Percentiles rank a stretch among this genome's conserved stretches.
Conservation (phyloP, 2,329 filamentous ascomycete genomes). For the Pseudogymnoascus sp. region DNA sequence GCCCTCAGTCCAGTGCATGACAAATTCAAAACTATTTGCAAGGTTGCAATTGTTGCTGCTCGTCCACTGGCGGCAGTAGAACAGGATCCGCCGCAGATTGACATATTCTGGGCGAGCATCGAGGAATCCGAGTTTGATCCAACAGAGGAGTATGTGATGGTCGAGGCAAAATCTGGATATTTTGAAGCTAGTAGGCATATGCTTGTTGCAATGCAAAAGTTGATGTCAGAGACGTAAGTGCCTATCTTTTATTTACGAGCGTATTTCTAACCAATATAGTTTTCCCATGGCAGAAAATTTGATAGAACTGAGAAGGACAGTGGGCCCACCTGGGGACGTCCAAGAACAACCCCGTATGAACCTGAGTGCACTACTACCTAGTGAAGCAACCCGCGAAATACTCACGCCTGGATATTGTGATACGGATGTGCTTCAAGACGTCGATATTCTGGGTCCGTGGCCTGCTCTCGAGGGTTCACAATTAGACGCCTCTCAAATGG, state of each 20-base stretch:
- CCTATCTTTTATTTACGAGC: neutral
- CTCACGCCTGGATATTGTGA: slow-evolving; percentile 16
- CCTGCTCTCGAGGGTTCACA: slow-evolving; percentile 38
- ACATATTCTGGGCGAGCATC: slow-evolving; percentile 62
- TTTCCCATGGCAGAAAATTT: slow-evolving; percentile 60
- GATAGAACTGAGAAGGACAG: slow-evolving; percentile 39
- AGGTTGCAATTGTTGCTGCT: slow-evolving; percentile 67
- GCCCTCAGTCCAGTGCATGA: slow-evolving; percentile 49
- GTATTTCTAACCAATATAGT: slow-evolving; percentile 23
- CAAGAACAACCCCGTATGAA: slow-evolving; percentile 42
- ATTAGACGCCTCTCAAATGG: slow-evolving; percentile 66
- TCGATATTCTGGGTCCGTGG: slow-evolving; percentile 51
- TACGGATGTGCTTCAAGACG: slow-evolving; percentile 35
- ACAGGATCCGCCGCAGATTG: slow-evolving; percentile 62
- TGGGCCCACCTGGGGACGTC: slow-evolving; percentile 48
- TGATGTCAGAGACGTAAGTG: slow-evolving; percentile 27
- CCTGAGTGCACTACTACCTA: slow-evolving; percentile 37
- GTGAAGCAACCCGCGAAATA: slow-evolving; percentile 9
- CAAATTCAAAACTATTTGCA: slow-evolving; percentile 57
- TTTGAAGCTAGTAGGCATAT: slow-evolving; percentile 72
- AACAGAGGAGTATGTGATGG: slow-evolving; percentile 55
- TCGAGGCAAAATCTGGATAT: slow-evolving; percentile 67
- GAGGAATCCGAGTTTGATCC: slow-evolving; percentile 64
- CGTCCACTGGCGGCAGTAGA: slow-evolving; percentile 58
- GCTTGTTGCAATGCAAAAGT: slow-evolving; percentile 61